These are phyloP conservation scores for Salix arbutifolia DNA, from an alignment of 345 rosid species.

Conservation along the genomic window DNA sequence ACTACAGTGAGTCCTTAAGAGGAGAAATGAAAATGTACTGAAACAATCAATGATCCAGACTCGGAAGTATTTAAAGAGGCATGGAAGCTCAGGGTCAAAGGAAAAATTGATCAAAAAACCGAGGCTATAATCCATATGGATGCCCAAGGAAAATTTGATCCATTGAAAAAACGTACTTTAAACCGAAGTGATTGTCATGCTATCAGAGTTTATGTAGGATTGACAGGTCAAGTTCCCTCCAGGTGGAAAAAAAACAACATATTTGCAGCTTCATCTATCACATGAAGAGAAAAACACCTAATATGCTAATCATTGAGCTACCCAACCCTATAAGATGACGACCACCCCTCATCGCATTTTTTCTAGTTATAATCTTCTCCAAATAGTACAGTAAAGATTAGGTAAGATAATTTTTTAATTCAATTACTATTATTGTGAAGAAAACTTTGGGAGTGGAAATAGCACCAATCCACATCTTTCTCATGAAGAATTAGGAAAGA, in stretches of 20 bases:
- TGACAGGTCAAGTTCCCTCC: background rate
- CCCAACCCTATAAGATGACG: background rate
- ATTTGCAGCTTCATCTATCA: background rate
- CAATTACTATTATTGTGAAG: background rate
- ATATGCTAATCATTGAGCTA: background rate
- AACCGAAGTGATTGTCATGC: background rate
- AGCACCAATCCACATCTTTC: background rate
- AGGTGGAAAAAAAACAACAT: background rate
- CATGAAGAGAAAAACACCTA: background rate
- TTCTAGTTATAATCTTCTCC: background rate
- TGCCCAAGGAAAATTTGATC: background rate
- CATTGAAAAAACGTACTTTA: background rate
- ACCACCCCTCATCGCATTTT: background rate
- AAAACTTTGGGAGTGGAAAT: background rate
- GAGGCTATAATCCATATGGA: background rate
- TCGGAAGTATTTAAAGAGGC: background rate
- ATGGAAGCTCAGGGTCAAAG: background rate
- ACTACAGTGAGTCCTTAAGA: background rate
- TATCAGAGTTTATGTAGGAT: background rate
- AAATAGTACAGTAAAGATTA: background rate
- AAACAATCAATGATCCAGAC: background rate
- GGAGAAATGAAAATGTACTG: background rate
- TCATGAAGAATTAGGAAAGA: background rate
- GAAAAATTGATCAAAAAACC: background rate
- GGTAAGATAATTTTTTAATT: background rate